Percentiles rank a stretch among this genome's conserved stretches.
Conservation (phyloP, 2,329 filamentous ascomycete species). For the Nemania sp. region DNA sequence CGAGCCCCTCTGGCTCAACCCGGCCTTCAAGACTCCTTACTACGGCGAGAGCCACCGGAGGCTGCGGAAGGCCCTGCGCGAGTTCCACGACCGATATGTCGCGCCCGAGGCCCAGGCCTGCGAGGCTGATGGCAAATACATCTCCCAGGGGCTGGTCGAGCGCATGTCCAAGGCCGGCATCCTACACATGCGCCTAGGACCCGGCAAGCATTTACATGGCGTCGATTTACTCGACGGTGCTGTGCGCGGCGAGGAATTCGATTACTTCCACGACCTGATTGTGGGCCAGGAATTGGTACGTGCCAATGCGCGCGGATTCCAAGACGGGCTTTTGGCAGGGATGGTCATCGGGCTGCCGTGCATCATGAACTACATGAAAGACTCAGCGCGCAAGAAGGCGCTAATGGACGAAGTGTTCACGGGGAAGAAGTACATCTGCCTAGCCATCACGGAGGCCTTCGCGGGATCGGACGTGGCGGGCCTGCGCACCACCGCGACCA, state of each 20-base stretch:
- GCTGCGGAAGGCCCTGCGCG: conserved; percentile 69
- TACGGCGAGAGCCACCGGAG: conserved; percentile 74
- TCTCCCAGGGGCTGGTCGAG: conserved; percentile 73
- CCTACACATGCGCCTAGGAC: conserved; percentile 80
- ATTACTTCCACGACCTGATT: conserved; percentile 85
- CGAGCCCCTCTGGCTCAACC: conserved; percentile 81
- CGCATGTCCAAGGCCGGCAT: conserved; percentile 75
- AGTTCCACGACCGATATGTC: conserved; percentile 73
- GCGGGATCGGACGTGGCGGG: conserved; percentile 82
- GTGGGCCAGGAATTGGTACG: conserved; percentile 73
- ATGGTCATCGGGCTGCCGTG: conserved; percentile 83
- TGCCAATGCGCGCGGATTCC: conserved; percentile 75
- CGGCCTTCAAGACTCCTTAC: conserved; percentile 77
- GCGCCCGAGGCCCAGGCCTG: conserved; percentile 75
- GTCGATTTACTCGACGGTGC: conserved; percentile 68
- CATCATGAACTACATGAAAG: conserved; percentile 75
- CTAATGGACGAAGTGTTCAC: conserved; percentile 73
- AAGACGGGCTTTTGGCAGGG: conserved; percentile 84
- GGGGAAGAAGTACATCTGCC: conserved; percentile 84
- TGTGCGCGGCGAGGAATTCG: conserved; percentile 77
- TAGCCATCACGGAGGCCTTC: conserved; percentile 88
- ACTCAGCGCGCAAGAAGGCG: conserved; percentile 66
- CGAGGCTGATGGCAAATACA: conserved; percentile 73
- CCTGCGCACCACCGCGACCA: conserved; percentile 75
- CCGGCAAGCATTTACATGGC: conserved; percentile 79